These are phyloP conservation scores for Heterobasidion occidentale DNA, from an alignment of 1,284 basidiomycete genomes.

Conservation along the genomic window DNA sequence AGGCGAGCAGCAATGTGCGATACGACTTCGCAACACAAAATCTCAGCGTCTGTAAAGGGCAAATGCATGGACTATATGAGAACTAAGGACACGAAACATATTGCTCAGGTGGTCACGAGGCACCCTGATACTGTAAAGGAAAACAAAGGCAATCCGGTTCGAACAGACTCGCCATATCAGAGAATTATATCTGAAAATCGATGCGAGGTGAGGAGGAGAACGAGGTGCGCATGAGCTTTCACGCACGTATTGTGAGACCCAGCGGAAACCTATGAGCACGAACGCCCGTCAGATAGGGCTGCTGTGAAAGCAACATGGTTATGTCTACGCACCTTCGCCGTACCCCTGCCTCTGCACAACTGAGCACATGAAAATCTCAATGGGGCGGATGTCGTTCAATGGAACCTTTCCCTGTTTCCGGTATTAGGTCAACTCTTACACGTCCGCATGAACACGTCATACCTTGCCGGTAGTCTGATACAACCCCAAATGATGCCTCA, in stretches of 20 bases:
- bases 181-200: slow-evolving; percentile 19
- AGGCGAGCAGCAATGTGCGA: neutral
- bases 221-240: neutral
- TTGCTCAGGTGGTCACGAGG: neutral
- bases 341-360: slow-evolving; percentile 99
- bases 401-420: slow-evolving; percentile 84
- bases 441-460: slow-evolving; percentile 1
- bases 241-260: slow-evolving; percentile 94
- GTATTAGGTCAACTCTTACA: neutral
- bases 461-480: slow-evolving; percentile 99
- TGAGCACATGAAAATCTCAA: slow-evolving; percentile 99
- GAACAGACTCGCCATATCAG: slow-evolving; percentile 4
- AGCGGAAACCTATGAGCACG: slow-evolving; percentile 72
- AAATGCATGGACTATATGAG: no score
- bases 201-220: neutral
- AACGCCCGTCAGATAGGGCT: neutral
- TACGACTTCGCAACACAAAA: neutral
- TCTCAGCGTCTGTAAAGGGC: no score
- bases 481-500: slow-evolving; percentile 91
- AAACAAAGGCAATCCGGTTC: neutral
- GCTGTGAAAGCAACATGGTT: neutral
- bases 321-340: slow-evolving; percentile 71
- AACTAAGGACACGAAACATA: neutral
- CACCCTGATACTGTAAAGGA: neutral
- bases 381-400: slow-evolving; percentile 93